Base-by-base conservation (phyloP, 1,284 basidiomycete species). In the Cryptococcus floricola region DNA sequence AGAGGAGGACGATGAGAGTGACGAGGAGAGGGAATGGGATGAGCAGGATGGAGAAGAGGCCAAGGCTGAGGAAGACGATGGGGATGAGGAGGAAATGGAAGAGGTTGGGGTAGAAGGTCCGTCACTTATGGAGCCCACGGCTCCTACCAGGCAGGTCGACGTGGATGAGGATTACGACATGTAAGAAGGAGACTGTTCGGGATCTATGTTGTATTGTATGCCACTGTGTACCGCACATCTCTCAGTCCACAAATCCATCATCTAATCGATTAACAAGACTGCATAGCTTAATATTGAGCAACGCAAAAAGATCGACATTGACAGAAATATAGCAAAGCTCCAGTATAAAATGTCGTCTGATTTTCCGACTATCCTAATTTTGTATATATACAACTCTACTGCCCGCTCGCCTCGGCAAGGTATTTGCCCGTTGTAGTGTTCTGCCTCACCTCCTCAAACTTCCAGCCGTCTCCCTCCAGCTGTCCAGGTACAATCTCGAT, bases 361-460 rank as follows among this genome's bases (percentile, higher is more conserved):
- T 1, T 34, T 5, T 34, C 31, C 31, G 10, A 34, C 7, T 34
- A 34, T 34, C 10, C 10, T 34, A 34, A 8, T 34, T 34, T 34
- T 34, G 31, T 34, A 10, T 45, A 9, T 45, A 45, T 23, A 25
- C 23, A 23, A 23, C n/a, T 45, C 31, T 34, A 34, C 31, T 34
- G 31, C 31, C 31, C 31, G 31, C 10, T 34, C 7, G 31, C 31
- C 31, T 76, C 76, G 2, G 74, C 75, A 14, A 76, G 52, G 53
- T 77, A 79, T 58, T 78, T 78, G 18, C 78, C 78, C n/a, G 67
- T 64, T 9, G 64, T 63, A 8, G 70, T 58, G n/a, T 61, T 64
- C 57, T 76, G 73, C 50, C 60, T 67, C 2, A 79, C 66, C 43
- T 71, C 64, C 41, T 69, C 67, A 39, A 70, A 67, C 23, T 49